Percentiles rank a stretch among this genome's conserved stretches.
phyloP scores from a whole-genome alignment of 1,284 basidiomycete species.

The Phenoliferia sp. region DNA sequence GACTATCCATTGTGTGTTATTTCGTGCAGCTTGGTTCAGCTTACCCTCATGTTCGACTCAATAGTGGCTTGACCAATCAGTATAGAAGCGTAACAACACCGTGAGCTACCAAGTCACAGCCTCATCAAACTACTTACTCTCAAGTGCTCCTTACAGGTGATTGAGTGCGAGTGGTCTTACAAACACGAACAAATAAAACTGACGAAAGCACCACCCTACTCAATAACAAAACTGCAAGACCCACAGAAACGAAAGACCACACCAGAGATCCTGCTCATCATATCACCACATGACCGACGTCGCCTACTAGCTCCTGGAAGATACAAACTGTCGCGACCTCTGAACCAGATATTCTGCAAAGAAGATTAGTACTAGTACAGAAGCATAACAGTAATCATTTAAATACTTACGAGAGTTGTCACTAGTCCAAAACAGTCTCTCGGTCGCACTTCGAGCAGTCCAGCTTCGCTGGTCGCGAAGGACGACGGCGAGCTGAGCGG shows the following conservation, averaged over 20 bases:
- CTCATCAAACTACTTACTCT: too few species aligned
- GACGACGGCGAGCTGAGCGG: constrained; percentile 89
- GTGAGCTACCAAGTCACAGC: too few species aligned
- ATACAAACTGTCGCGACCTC: background rate
- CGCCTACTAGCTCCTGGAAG: background rate
- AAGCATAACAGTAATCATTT: constrained; percentile 74
- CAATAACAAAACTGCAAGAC: background rate
- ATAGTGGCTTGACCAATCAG: too few species aligned
- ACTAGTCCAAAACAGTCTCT: constrained; percentile 80
- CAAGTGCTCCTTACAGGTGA: too few species aligned
- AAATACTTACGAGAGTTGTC: constrained; percentile 69
- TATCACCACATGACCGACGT: background rate
- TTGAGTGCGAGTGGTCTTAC: too few species aligned
- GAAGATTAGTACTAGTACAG: background rate
- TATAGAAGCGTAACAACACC: too few species aligned
- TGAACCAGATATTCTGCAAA: background rate
- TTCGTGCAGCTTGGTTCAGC: too few species aligned
- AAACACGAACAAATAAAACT: too few species aligned
- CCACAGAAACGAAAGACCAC: background rate
- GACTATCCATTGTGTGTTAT: too few species aligned
- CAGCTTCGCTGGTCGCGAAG: constrained; percentile 86
- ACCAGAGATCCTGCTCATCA: background rate
- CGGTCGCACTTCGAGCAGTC: constrained; percentile 78
- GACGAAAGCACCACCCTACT: too few species aligned
- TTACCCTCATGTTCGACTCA: too few species aligned